Percentiles rank a stretch among this genome's conserved stretches.
Evolutionary conservation across 345 rosid species (phyloP).

Genomic region (Dimocarpus longan): DNA sequence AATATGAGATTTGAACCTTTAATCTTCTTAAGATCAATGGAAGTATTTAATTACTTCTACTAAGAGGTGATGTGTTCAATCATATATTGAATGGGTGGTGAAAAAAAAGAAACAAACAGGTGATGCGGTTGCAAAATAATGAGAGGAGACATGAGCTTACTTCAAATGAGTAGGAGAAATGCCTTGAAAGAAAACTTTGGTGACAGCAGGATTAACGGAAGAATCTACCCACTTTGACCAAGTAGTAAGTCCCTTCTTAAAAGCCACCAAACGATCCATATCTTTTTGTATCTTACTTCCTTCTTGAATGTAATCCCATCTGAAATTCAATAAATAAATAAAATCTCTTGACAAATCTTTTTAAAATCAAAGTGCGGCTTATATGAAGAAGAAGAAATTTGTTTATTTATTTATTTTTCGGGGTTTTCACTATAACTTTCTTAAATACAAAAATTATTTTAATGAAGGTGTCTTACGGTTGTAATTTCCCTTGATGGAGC

Average conservation of each 20-base stretch:
- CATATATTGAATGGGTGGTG: too few species aligned
- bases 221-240: constrained; percentile 66
- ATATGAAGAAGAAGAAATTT: too few species aligned
- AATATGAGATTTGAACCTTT: too few species aligned
- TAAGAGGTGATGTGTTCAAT: too few species aligned
- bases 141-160: constrained; percentile 25
- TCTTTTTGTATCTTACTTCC: constrained; percentile 44
- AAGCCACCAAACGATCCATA: constrained; percentile 64
- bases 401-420: too few species aligned
- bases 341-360: neutral
- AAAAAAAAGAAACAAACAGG: too few species aligned
- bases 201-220: constrained; percentile 40
- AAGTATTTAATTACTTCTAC: too few species aligned
- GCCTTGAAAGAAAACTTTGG: constrained; percentile 20
- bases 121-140: too few species aligned
- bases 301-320: constrained; percentile 59
- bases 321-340: constrained; percentile 14
- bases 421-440: too few species aligned
- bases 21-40: too few species aligned
- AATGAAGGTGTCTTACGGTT: constrained; percentile 40
- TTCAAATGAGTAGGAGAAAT: constrained; percentile 57
- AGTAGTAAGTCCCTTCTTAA: constrained; percentile 47
- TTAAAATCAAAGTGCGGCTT: neutral
- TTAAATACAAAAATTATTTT: too few species aligned
- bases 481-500: constrained; percentile 57